Conservation (phyloP, 179 eudicot genomes). For the Silene coronaria region DNA sequence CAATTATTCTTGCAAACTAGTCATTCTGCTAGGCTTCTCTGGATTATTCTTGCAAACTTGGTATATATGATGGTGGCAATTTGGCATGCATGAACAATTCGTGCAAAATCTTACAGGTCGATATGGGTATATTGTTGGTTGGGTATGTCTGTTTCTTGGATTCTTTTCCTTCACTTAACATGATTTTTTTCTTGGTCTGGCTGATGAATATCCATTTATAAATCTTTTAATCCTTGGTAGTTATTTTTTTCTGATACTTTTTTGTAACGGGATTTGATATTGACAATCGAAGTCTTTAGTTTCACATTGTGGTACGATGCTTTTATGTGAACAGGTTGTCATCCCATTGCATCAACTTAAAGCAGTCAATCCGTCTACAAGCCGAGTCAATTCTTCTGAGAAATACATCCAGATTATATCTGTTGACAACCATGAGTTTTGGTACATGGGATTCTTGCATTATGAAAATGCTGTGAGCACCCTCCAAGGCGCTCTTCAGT, state of each 20-base stretch:
- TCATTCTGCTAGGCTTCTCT: too few relatives aligned
- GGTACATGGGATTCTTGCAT: slow-evolving; percentile 52
- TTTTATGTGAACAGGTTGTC: slow-evolving; percentile 30
- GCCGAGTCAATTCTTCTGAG: slow-evolving; percentile 38
- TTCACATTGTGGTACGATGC: slow-evolving; percentile 1
- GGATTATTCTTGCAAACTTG: background rate
- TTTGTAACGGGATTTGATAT: background rate
- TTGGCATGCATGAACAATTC: background rate
- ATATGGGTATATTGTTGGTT: background rate
- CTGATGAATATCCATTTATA: background rate
- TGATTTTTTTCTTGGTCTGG: background rate
- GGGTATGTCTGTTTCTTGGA: background rate
- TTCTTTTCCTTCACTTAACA: background rate
- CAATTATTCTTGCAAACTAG: background rate
- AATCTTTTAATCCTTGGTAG: background rate
- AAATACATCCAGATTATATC: slow-evolving; percentile 44
- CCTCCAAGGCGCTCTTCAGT: slow-evolving; percentile 37
- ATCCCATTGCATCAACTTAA: slow-evolving; percentile 50
- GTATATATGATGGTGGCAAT: too few relatives aligned
- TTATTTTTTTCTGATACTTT: background rate
- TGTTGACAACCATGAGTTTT: slow-evolving; percentile 43
- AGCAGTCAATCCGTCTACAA: slow-evolving; percentile 41
- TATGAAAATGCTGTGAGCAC: slow-evolving; percentile 36
- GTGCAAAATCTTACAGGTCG: background rate
- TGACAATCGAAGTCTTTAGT: background rate